Base-by-base conservation (phyloP, 169 alveolate genomes). In the Eimeria falciformis region DNA sequence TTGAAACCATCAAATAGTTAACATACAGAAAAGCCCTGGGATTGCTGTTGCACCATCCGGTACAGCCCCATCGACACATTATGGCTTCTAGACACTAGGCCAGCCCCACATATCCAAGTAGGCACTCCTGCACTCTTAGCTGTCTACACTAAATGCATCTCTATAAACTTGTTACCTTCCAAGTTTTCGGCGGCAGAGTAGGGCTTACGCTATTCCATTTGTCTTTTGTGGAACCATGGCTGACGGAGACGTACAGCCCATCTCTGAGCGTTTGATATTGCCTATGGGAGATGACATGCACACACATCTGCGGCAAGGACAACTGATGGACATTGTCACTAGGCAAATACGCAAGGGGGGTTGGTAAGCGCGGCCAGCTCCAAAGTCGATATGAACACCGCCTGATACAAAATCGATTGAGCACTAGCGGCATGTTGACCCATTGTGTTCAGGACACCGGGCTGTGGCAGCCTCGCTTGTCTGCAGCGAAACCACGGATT, bases 281-380 rank as follows among this genome's bases (percentile, higher is more conserved):
- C 95, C 95, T n/a, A 78, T 93, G 75, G 62, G 53, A 18, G 83
- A 78, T 75, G 95, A 93, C 83, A 75, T 86, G 93, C 95, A 93
- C 55, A 62, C 89, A 55, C 95, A 93, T n/a, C 83, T 93, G 27
- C 68, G 95, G 50, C 95, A 93, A 71, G 95, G 68, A 17, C 71
- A 55, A n/a, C 62, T 93, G 83, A 78, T 77, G 91, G 77, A 87
- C 55, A 45, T 53, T 18, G 95, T 92, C 25, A 89, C 92, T 6
- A 93, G 91, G 0, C 65, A 14, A 25, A 43, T 92, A 68, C 66
- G 68, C 46, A 56, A 12, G 27, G 95, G 95, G 25, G 95, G 95
- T 14, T 92, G 95, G 95, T 92, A 71, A 43, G 71, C 45, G 53
- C n/a, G 45, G 25, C 56, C 29, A 23, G 43, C 37, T 18, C 18